These are phyloP conservation scores for Mycena latifolia DNA, from an alignment of 768 basidiomycete genomes.

Conservation along the genomic window DNA sequence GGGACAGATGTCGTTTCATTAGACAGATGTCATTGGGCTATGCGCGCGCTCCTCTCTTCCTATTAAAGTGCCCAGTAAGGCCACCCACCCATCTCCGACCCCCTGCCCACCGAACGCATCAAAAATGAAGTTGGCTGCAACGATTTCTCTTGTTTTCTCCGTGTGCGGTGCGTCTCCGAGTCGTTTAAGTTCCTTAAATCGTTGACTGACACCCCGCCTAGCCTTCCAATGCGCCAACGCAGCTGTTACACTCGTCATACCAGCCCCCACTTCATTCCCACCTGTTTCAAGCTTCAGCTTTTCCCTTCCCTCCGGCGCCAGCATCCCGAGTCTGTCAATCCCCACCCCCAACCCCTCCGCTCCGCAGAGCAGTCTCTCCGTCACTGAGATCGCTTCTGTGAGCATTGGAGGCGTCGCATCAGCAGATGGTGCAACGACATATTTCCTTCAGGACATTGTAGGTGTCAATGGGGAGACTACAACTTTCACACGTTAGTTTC, in stretches of 20 bases:
- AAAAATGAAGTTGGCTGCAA: slow-evolving; percentile 15
- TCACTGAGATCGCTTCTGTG: slow-evolving; percentile 17
- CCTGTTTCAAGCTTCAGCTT: slow-evolving; percentile 1
- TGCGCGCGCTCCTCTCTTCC: no score
- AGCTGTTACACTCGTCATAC: slow-evolving; percentile 22
- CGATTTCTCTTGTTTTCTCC: slow-evolving; percentile 19
- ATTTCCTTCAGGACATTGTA: slow-evolving; percentile 6
- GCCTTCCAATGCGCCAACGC: slow-evolving; percentile 7
- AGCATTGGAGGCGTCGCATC: slow-evolving; percentile 24
- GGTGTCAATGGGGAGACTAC: slow-evolving; percentile 17
- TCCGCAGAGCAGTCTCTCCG: slow-evolving; percentile 9
- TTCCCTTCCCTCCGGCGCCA: slow-evolving; percentile 16
- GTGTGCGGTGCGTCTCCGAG: slow-evolving; percentile 4
- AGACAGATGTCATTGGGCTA: no score
- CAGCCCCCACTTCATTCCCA: slow-evolving; percentile 11
- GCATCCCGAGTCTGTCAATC: slow-evolving; percentile 1
- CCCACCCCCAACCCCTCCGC: not conserved
- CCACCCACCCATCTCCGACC: not conserved
- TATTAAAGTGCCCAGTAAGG: no score
- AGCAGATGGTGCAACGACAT: slow-evolving; percentile 21
- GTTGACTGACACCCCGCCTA: not conserved
- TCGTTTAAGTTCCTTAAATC: slow-evolving; percentile 4
- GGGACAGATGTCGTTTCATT: no score
- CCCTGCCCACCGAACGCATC: slow-evolving; percentile 10
- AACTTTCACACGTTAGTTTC: slow-evolving; percentile 8